Base-by-base conservation (phyloP, 2,329 filamentous ascomycete species). In the Fusarium circinatum region DNA sequence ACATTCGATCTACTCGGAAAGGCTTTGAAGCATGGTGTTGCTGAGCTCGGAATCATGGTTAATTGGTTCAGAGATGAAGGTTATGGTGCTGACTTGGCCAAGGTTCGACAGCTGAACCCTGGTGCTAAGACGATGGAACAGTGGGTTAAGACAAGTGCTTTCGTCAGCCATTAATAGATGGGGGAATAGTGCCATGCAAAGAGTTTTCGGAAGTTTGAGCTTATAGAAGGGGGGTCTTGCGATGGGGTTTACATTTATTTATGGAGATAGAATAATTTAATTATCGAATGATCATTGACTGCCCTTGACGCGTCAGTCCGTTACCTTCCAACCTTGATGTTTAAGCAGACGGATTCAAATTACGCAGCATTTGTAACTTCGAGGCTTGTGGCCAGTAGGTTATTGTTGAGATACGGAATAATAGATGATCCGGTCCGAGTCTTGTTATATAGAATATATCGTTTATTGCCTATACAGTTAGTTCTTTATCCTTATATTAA, bases 41-140 rank as follows among this genome's bases (percentile, higher is more conserved):
- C 57, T 6, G 71, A 74, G 32, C 28, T 71, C 22, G 71, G 71
- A 17, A 67, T 51, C 38, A 74, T 74, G 71, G 62, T 59, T 14
- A 44, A 64, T 28, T 74, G 71, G 71, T 74, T 74, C 26, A 67
- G 60, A 52, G 62, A 74, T 14, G 66, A 71, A 18, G 71, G 71
- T 5, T 74, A 74, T 17, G 62, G 54, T 1, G 71, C 70, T 12
- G 63, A 74, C 13, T 24, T 74, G 28, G 28, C 38, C 17, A 62
- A 58, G 36, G 39, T 74, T 30, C 58, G 59, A 36, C 59, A 74
- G 26, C 6, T 74, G 26, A 66, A 74, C 39, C 71, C 71, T 13
- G 49, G 30, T 9, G 24, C 56, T 2, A 71, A 65, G 55, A 68
- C 62, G 0, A 63, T 71, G 62, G 62, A 74, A 26, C 49, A 73